Evolutionary conservation across 495 filamentous ascomycete genomes (phyloP), one percentile per base, ranked within the genome.

Genomic region (Cercophora samala): DNA sequence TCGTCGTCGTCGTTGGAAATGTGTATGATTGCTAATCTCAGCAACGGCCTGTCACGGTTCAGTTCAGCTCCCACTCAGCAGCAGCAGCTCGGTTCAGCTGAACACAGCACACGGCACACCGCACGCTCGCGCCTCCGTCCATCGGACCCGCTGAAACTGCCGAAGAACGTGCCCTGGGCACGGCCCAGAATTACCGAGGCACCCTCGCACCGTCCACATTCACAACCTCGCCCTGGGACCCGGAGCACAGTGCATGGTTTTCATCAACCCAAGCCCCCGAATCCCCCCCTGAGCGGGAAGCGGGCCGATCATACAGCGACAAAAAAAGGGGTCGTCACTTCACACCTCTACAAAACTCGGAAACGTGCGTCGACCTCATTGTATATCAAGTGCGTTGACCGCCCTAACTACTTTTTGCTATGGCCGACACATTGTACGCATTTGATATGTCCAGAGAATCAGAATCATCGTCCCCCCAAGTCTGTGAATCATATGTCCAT

Each of bases 371-470:
- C 60, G 64, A 63, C 60, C 54, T 69, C 59, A 0, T 56, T n/a
- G 42, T 58, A 58, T 58, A 42, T 56, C 53, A 63, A 8, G 37
- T 66, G 64, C 42, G 25, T 42, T 19, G 42, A 46, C 37, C 37
- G 37, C 13, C 54, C 42, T 25, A 32, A 58, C 51, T 58, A 22
- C 51, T 18, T 25, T 29, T 25, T 29, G 59, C 58, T 58, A 37
- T 55, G 55, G 4, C 18, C 62, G 66, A 65, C 66, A 68, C 21
- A 23, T 21, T 56, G 56, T 56, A 65, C 66, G 46, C 74, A 70
- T 72, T 66, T 73, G 72, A 74, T 80, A 80, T 81, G 79, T 79
- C 73, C 75, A 77, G 70, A 74, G 73, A 79, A 76, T 76, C 72
- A 74, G 64, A 73, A 69, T 65, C 69, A 67, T 73, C 70, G 64